phyloP scores from a whole-genome alignment of 2,329 filamentous ascomycete species.

The Orbilia ellipsospora region DNA sequence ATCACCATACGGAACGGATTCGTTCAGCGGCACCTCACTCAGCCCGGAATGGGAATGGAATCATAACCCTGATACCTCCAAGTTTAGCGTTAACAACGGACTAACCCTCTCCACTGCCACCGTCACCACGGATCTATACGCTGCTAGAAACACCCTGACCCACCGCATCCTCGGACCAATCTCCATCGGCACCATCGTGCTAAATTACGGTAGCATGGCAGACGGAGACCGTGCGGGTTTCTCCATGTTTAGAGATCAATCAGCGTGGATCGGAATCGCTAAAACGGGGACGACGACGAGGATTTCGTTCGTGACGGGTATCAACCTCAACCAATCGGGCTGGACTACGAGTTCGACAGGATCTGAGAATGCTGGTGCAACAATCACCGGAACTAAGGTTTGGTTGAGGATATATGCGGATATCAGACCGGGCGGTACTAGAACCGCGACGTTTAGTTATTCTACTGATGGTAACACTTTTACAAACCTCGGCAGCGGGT shows the following conservation, averaged over 20 bases:
- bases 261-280: slow-evolving; percentile 68
- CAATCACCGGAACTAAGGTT: slow-evolving; percentile 57
- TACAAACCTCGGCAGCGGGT: slow-evolving; percentile 60
- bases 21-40: slow-evolving; percentile 64
- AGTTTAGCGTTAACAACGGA: slow-evolving; percentile 65
- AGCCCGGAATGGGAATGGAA: slow-evolving; percentile 71
- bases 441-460: slow-evolving; percentile 61
- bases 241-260: slow-evolving; percentile 68
- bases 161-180: slow-evolving; percentile 68
- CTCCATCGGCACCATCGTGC: slow-evolving; percentile 65
- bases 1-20: slow-evolving; percentile 63
- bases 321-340: slow-evolving; percentile 59
- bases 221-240: slow-evolving; percentile 69
- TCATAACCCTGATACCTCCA: slow-evolving; percentile 69
- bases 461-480: slow-evolving; percentile 61
- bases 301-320: slow-evolving; percentile 62
- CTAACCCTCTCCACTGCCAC: slow-evolving; percentile 55
- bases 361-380: slow-evolving; percentile 58
- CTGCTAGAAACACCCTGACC: slow-evolving; percentile 67
- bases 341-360: slow-evolving; percentile 61
- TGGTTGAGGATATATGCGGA: slow-evolving; percentile 61
- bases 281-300: slow-evolving; percentile 60
- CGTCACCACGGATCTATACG: slow-evolving; percentile 59
- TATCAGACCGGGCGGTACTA: slow-evolving; percentile 60
- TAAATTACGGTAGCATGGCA: slow-evolving; percentile 67